Evolutionary conservation across 495 filamentous ascomycete genomes (phyloP).

Genomic region (Hyaloscypha hepaticicola): DNA sequence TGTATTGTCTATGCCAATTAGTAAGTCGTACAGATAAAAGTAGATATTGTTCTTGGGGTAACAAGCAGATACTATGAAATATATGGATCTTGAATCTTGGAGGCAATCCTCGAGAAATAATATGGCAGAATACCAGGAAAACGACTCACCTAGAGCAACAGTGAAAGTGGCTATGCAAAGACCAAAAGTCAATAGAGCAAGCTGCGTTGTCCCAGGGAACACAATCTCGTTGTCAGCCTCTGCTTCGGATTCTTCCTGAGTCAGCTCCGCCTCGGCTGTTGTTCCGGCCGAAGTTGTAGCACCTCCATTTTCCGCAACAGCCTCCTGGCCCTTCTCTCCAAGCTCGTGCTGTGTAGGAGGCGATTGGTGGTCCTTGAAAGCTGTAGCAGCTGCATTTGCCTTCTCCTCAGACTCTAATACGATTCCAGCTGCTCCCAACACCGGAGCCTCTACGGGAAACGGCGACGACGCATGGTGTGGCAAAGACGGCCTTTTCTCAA

Average conservation of each 20-base stretch:
- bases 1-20: constrained; percentile 21
- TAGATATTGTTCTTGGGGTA: background rate
- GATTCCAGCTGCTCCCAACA: constrained; percentile 15
- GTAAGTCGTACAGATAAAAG: background rate
- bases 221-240: constrained; percentile 23
- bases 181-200: constrained; percentile 47
- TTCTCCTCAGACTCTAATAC: constrained; percentile 16
- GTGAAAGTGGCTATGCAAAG: constrained; percentile 57
- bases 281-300: background rate
- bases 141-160: constrained; percentile 50
- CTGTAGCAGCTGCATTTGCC: constrained; percentile 16
- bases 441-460: constrained; percentile 14
- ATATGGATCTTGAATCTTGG: background rate
- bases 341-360: background rate
- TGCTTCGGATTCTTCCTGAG: constrained; percentile 10
- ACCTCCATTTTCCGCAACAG: constrained; percentile 13
- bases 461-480: constrained; percentile 13
- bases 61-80: constrained; percentile 24
- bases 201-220: constrained; percentile 46
- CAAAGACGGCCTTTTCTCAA: constrained; percentile 12
- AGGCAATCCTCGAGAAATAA: background rate
- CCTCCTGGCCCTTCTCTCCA: constrained; percentile 8
- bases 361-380: constrained; percentile 17
- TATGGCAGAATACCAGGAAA: background rate
- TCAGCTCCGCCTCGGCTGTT: background rate